A percentile compares a stretch with the other conserved stretches of the same genome.
phyloP scores from a whole-genome alignment of 176 grass and related monocot genomes.

The Carex pumila region DNA sequence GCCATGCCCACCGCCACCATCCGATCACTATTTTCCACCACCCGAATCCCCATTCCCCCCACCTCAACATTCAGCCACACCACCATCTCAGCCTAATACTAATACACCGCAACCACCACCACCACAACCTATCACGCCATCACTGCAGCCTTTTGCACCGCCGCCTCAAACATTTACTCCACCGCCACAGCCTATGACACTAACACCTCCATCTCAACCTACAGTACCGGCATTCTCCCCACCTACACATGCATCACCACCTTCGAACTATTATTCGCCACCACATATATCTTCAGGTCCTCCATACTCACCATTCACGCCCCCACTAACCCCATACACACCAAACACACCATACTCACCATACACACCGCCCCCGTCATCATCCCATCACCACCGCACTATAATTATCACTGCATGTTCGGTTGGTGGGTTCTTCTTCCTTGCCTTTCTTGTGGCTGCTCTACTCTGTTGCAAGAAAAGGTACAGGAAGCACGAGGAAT shows the following conservation, averaged over 20 bases:
- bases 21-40: background rate
- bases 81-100: background rate
- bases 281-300: background rate
- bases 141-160: background rate
- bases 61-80: background rate
- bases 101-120: background rate
- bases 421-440: constrained; percentile 14
- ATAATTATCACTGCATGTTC: constrained; percentile 7
- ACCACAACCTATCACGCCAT: background rate
- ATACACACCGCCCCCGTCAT: background rate
- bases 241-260: background rate
- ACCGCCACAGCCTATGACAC: background rate
- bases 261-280: background rate
- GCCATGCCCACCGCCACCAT: background rate
- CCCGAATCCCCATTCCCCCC: background rate
- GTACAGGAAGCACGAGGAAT: background rate
- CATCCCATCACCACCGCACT: background rate
- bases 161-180: background rate
- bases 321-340: background rate
- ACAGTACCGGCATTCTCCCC: background rate
- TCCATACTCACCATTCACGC: background rate
- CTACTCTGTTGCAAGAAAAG: constrained; percentile 4
- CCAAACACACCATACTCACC: background rate
- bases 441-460: constrained; percentile 8
- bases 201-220: background rate